A percentile compares a stretch with the other conserved stretches of the same genome.
Evolutionary conservation across 2,329 filamentous ascomycete species (phyloP).

Genomic region (Pseudogymnoascus sp.): DNA sequence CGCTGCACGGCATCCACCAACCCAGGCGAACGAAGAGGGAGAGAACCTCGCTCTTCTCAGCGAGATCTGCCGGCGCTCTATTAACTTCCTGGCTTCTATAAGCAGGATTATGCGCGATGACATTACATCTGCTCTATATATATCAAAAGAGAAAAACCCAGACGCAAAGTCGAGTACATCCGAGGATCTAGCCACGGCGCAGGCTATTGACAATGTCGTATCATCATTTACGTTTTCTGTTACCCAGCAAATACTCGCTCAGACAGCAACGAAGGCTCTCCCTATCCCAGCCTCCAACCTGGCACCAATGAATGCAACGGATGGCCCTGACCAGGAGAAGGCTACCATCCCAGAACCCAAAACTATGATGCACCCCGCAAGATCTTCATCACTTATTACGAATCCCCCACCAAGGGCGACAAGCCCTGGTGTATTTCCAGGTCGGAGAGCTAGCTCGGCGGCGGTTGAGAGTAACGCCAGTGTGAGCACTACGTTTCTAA

Average conservation of each 20-base stretch:
- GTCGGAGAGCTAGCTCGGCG: conserved; percentile 32
- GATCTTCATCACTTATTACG: conserved; percentile 52
- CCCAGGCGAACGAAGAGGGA: conserved; percentile 45
- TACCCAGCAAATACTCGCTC: conserved; percentile 66
- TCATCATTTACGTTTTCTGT: conserved; percentile 72
- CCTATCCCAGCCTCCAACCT: conserved; percentile 56
- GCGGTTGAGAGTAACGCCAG: conserved; percentile 34
- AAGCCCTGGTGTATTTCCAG: conserved; percentile 48
- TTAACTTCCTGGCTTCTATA: conserved; percentile 76
- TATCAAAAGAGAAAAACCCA: conserved; percentile 5
- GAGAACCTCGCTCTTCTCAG: conserved; percentile 76
- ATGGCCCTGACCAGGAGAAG: conserved; percentile 45
- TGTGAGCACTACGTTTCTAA: conserved; percentile 41
- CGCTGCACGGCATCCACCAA: conserved; percentile 42
- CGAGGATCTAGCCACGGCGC: conserved; percentile 27
- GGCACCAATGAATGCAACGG: conserved; percentile 19
- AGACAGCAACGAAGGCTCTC: conserved; percentile 62
- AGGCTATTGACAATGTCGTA: conserved; percentile 64
- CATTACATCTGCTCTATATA: conserved; percentile 51
- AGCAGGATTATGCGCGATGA: conserved; percentile 75
- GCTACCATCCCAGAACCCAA: conserved; percentile 58
- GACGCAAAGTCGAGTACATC: conserved; percentile 30
- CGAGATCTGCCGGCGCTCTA: conserved; percentile 73
- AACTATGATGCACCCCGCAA: conserved; percentile 60
- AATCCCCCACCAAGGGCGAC: conserved; percentile 33